Percentiles rank a stretch among this genome's conserved stretches.
These are phyloP conservation scores for Paramarasmius palmivorus DNA, from an alignment of 1,284 basidiomycete species.

Conservation along the genomic window DNA sequence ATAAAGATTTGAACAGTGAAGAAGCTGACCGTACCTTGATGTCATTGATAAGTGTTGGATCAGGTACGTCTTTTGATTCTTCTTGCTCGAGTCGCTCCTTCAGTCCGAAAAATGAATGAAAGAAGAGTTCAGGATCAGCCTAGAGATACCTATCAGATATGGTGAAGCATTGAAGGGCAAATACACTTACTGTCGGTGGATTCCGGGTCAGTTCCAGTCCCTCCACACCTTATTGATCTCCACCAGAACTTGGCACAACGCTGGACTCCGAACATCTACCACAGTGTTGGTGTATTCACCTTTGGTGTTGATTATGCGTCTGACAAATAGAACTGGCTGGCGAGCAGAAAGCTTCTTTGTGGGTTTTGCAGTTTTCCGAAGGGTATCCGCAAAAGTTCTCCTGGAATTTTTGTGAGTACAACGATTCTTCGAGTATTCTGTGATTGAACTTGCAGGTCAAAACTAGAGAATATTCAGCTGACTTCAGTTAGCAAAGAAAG, in stretches of 20 bases:
- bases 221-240: conserved; percentile 21
- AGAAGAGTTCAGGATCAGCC: conserved; percentile 14
- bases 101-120: conserved; percentile 12
- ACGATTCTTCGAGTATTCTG: too few species aligned
- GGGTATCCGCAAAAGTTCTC: conserved; percentile 18
- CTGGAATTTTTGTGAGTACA: too few species aligned
- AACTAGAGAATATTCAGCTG: conserved; percentile 6
- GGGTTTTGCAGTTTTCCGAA: conserved; percentile 24
- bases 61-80: conserved; percentile 7
- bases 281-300: conserved; percentile 19
- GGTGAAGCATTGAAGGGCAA: not conserved
- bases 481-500: not conserved
- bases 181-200: conserved; percentile 11
- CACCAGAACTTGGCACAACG: conserved; percentile 18
- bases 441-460: conserved; percentile 7
- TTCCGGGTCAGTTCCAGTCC: conserved; percentile 13
- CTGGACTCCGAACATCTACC: conserved; percentile 22
- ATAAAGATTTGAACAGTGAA: too few species aligned
- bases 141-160: not conserved
- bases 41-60: conserved; percentile 19
- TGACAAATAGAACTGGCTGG: conserved; percentile 22
- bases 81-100: conserved; percentile 15
- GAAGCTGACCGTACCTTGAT: conserved; percentile 4
- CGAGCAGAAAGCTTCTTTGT: conserved; percentile 18
- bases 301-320: conserved; percentile 22